These are phyloP conservation scores for Cucumis hystrix DNA, from an alignment of 306 rosid genomes.

Conservation along the genomic window DNA sequence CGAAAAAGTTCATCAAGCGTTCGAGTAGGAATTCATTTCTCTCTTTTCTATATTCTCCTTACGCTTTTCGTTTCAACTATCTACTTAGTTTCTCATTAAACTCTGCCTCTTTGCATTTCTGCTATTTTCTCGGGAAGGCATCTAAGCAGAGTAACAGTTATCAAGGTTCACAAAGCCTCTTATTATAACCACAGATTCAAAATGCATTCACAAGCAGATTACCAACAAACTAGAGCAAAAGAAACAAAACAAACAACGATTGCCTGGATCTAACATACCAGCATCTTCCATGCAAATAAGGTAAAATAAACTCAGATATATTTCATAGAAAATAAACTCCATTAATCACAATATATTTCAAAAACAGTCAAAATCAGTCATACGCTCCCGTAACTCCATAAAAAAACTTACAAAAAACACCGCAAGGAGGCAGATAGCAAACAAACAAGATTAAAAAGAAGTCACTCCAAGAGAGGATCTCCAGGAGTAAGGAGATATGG, in stretches of 20 bases:
- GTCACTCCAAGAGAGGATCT: slow-evolving; percentile 9
- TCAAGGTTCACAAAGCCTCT: background rate
- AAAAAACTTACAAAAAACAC: background rate
- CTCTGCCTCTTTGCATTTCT: background rate
- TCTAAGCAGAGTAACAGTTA: background rate
- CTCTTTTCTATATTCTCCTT: background rate
- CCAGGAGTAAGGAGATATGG: background rate
- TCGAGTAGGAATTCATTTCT: background rate
- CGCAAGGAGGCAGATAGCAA: background rate
- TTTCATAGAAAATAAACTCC: background rate
- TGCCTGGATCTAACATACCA: background rate
- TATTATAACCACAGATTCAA: background rate
- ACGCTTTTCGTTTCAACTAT: background rate
- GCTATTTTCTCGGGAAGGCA: background rate
- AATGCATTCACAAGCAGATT: background rate
- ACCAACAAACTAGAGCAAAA: background rate
- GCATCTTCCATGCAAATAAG: background rate
- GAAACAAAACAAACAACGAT: background rate
- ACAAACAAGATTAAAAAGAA: background rate
- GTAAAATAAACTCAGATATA: background rate
- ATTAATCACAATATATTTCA: background rate
- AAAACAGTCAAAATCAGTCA: background rate
- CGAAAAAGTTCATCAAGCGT: background rate
- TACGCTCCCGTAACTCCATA: background rate
- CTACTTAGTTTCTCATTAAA: background rate